These are phyloP conservation scores for Rhizopogon vinicolor DNA, from an alignment of 768 basidiomycete genomes.

Conservation along the genomic window DNA sequence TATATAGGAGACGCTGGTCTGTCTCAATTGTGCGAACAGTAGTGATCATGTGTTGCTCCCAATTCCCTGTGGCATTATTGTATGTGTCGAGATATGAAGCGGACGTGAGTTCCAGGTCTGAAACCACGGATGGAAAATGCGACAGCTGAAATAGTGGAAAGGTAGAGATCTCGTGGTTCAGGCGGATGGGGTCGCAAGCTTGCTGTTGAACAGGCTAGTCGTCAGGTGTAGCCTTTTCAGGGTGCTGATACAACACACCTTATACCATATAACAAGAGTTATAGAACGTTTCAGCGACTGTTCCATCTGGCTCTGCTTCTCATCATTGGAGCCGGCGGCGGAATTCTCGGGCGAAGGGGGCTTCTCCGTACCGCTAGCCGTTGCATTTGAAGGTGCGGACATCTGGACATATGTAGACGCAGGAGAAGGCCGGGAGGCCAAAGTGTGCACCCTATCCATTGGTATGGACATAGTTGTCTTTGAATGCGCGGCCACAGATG, in stretches of 20 bases:
- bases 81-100: slow-evolving; percentile 60
- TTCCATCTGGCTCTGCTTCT: slow-evolving; percentile 27
- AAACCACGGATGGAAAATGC: slow-evolving; percentile 44
- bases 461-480: slow-evolving; percentile 17
- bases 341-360: slow-evolving; percentile 8
- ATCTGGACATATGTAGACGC: slow-evolving; percentile 7
- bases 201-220: slow-evolving; percentile 32
- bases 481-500: not conserved
- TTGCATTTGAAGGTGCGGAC: slow-evolving; percentile 4
- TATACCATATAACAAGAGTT: slow-evolving; percentile 69
- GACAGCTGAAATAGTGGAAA: slow-evolving; percentile 65
- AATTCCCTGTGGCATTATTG: slow-evolving; percentile 47
- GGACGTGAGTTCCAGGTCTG: slow-evolving; percentile 48
- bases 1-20: slow-evolving; percentile 61
- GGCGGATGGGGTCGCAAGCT: slow-evolving; percentile 49
- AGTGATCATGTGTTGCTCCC: slow-evolving; percentile 63
- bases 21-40: slow-evolving; percentile 55
- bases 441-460: slow-evolving; percentile 22
- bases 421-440: slow-evolving; percentile 10
- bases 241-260: slow-evolving; percentile 31
- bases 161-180: slow-evolving; percentile 52
- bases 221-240: not conserved
- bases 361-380: slow-evolving; percentile 3
- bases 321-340: slow-evolving; percentile 4
- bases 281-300: slow-evolving; percentile 47